Base-by-base conservation (phyloP, 139 green algal genomes). In the Closterium sp. region DNA sequence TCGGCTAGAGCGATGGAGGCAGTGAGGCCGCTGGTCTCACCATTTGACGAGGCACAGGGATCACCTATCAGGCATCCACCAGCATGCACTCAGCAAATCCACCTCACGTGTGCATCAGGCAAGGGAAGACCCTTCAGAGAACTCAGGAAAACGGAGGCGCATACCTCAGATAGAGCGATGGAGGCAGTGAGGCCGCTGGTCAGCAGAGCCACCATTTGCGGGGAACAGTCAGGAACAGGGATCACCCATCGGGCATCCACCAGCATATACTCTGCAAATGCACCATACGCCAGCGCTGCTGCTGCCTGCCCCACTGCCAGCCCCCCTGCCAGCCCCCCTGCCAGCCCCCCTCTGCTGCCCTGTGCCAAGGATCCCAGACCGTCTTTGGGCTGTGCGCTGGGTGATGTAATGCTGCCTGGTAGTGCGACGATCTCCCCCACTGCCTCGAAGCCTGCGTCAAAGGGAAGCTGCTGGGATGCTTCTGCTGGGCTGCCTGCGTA, bases 181-280 rank as follows among this genome's bases (percentile, higher is more conserved):
- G 95, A 97, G 1, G 97, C 97, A 6, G 97, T 99, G 24, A 99
- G 95, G 17, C 97, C 97, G 9, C 94, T 96, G 13, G 96, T 98
- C 31, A 98, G 94, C 70, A 99, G 94, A 0, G 97, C 97, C 22
- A 99, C 96, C 27, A 97, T 89, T 87, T 98, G 96, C 0, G 97
- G 96, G 0, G 93, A 86, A 7, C 92, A 38, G 95, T 9, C 91
- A 91, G 92, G 97, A 97, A 62, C 92, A 94, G 95, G 21, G 21
- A 95, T 95, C 1, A 93, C 62, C 24, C 31, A 28, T 30, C 94
- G 86, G 10, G 91, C 90, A 27, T 93, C 29, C 73, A 94, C 92
- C 92, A 86, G 90, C 34, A 85, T 30, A n/a, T 93, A 93, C 85
- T 93, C 90, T 19, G 24, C 89, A 62, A 92, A 92, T 50, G 70